Evolutionary conservation across 2,329 filamentous ascomycete genomes (phyloP).

Genomic region (Hypoxylon sp.): DNA sequence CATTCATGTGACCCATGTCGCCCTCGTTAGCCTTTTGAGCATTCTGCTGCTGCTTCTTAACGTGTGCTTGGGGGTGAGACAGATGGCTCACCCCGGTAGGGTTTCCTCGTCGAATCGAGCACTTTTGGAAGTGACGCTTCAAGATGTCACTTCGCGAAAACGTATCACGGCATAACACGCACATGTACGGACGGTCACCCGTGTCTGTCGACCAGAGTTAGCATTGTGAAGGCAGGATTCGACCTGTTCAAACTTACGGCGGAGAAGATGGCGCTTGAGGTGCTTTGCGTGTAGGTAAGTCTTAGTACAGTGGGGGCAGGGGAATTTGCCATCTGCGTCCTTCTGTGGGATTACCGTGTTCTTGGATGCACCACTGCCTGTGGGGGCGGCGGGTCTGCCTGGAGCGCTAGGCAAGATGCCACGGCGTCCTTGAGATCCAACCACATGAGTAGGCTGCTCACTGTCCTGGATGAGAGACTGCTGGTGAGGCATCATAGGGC

Average conservation of each 20-base stretch:
- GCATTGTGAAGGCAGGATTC: conserved; percentile 18
- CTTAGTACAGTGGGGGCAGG: conserved; percentile 97
- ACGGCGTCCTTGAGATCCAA: conserved; percentile 91
- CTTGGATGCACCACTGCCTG: conserved; percentile 78
- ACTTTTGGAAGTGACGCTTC: conserved; percentile 99
- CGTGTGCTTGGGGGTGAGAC: conserved; percentile 89
- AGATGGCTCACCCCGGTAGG: conserved; percentile 94
- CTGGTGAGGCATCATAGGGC: conserved; percentile 66
- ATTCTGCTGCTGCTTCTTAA: conserved; percentile 81
- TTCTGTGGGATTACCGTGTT: conserved; percentile 89
- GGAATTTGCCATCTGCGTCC: conserved; percentile 97
- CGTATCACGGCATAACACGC: conserved; percentile 95
- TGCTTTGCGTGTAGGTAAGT: conserved; percentile 98
- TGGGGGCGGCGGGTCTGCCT: conserved; percentile 81
- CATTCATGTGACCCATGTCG: conserved; percentile 71
- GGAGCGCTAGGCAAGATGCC: conserved; percentile 93
- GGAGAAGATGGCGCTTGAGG: conserved; percentile 92
- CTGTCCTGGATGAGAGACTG: conserved; percentile 67
- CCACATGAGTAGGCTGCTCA: conserved; percentile 86
- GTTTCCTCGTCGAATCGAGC: conserved; percentile 94
- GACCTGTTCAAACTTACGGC: conserved; percentile 77
- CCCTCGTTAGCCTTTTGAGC: conserved; percentile 64
- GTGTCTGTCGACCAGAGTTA: conserved; percentile 73
- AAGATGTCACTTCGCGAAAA: conserved; percentile 98
- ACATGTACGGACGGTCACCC: conserved; percentile 97